Evolutionary conservation across 371 early-diverging fungal genomes (phyloP).

Genomic region (Mortierella sp.): DNA sequence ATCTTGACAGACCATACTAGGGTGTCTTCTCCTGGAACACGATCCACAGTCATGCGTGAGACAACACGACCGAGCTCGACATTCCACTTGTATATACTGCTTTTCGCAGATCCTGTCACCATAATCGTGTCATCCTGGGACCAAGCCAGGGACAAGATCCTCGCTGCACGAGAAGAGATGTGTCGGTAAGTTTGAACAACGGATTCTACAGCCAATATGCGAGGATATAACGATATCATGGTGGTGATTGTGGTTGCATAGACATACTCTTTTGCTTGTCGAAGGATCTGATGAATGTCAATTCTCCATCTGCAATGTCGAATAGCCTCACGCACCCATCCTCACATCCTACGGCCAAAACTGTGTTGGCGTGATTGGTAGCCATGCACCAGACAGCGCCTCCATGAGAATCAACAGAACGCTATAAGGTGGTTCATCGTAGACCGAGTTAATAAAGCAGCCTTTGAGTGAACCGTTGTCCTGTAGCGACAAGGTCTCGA

Average conservation of each 20-base stretch:
- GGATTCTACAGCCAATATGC: too few species aligned
- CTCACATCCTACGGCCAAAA: conserved; percentile 92
- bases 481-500: background rate
- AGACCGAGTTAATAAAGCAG: background rate
- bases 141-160: conserved; percentile 90
- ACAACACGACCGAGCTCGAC: conserved; percentile 65
- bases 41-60: conserved; percentile 79
- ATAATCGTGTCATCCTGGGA: conserved; percentile 76
- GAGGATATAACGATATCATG: too few species aligned
- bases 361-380: conserved; percentile 78
- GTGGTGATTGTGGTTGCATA: too few species aligned
- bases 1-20: conserved; percentile 71
- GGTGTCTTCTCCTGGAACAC: conserved; percentile 66
- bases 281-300: conserved; percentile 76
- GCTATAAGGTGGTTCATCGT: conserved; percentile 24
- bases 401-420: conserved; percentile 82
- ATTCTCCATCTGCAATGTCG: conserved; percentile 76
- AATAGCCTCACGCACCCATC: conserved; percentile 92
- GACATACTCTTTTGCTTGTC: conserved; percentile 72
- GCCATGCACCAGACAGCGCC: conserved; percentile 96
- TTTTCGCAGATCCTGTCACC: conserved; percentile 87
- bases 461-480: background rate
- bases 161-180: conserved; percentile 51
- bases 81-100: conserved; percentile 81
- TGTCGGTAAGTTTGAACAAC: too few species aligned